Evolutionary conservation across 208 protist species (phyloP).

Genomic region (Wallacemonas sp.): DNA sequence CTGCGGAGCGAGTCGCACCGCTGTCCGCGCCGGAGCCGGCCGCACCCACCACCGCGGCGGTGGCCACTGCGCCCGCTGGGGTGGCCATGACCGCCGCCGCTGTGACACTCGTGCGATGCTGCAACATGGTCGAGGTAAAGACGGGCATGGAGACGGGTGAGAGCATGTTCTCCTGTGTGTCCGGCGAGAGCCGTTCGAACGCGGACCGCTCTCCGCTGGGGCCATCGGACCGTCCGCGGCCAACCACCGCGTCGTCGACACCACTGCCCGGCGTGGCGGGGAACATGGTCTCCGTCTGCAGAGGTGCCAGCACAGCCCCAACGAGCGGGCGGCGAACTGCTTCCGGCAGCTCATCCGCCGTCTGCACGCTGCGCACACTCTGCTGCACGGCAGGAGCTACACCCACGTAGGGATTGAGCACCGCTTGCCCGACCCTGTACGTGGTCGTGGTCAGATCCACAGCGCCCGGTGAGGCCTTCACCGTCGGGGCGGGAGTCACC

Average conservation of each 20-base stretch:
- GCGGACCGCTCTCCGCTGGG: not conserved
- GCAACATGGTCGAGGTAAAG: constrained; percentile 8
- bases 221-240: too few species aligned
- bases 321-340: constrained; percentile 5
- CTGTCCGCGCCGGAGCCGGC: not conserved
- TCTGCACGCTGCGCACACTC: constrained; percentile 23
- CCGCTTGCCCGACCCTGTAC: constrained; percentile 52
- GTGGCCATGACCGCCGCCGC: not conserved
- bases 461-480: too few species aligned
- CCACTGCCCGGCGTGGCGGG: not conserved
- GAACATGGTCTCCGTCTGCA: not conserved
- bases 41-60: not conserved
- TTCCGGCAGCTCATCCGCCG: constrained; percentile 17
- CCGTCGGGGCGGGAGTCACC: not conserved
- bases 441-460: not conserved
- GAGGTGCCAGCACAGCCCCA: not conserved
- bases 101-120: not conserved
- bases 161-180: not conserved
- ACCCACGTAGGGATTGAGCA: constrained; percentile 53
- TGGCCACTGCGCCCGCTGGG: not conserved
- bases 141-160: constrained; percentile 5
- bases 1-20: not conserved
- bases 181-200: not conserved
- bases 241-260: not conserved
- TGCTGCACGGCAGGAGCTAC: constrained; percentile 52